A percentile compares a stretch with the other conserved stretches of the same genome.
These are phyloP conservation scores for Fusarium neocosmosporiellum DNA, from an alignment of 2,329 filamentous ascomycete genomes.

Conservation along the genomic window DNA sequence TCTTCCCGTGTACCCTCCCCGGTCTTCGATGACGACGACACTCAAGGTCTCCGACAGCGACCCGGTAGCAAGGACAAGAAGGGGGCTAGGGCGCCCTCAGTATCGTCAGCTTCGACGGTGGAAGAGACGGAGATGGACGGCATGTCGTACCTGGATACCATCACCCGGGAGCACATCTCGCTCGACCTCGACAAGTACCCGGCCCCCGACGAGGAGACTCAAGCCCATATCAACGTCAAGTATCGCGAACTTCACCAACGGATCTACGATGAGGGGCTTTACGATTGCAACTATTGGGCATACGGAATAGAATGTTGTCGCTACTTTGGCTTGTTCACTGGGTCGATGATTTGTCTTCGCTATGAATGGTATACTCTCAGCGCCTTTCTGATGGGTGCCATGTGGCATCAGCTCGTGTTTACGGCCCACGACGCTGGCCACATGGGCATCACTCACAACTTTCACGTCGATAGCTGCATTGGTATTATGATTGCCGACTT, in stretches of 20 bases:
- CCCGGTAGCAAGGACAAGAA: slow-evolving; percentile 21
- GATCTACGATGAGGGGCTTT: slow-evolving; percentile 80
- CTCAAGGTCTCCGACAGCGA: slow-evolving; percentile 46
- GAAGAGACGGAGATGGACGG: slow-evolving; percentile 59
- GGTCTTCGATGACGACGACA: slow-evolving; percentile 59
- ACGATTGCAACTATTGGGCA: slow-evolving; percentile 83
- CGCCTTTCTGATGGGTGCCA: slow-evolving; percentile 79
- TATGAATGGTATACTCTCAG: slow-evolving; percentile 76
- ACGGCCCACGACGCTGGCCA: slow-evolving; percentile 95
- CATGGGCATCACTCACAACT: slow-evolving; percentile 96
- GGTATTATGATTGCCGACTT: slow-evolving; percentile 93
- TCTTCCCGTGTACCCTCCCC: slow-evolving; percentile 66
- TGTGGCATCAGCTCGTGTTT: slow-evolving; percentile 97
- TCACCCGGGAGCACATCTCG: slow-evolving; percentile 79
- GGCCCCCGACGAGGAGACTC: slow-evolving; percentile 76
- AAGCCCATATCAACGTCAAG: slow-evolving; percentile 80
- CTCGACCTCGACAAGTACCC: slow-evolving; percentile 87
- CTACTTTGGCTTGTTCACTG: slow-evolving; percentile 72
- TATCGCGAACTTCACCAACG: slow-evolving; percentile 82
- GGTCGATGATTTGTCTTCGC: slow-evolving; percentile 70
- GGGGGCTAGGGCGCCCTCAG: slow-evolving; percentile 57
- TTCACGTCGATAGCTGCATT: slow-evolving; percentile 83
- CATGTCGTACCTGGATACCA: slow-evolving; percentile 76
- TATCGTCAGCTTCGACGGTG: slow-evolving; percentile 69
- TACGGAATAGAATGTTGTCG: slow-evolving; percentile 81